phyloP scores from a whole-genome alignment of 768 basidiomycete species.

The Suillus discolor region DNA sequence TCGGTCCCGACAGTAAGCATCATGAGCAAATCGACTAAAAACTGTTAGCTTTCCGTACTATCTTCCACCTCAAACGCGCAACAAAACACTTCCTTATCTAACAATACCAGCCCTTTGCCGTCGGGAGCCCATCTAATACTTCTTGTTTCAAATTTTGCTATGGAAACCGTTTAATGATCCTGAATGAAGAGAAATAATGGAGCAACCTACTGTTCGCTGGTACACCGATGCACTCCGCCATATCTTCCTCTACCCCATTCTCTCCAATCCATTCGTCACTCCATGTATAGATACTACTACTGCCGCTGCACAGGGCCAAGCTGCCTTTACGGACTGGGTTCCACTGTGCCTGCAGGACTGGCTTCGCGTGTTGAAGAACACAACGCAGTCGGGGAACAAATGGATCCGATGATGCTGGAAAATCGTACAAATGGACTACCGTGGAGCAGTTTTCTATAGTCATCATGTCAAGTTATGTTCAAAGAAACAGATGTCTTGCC shows the following conservation, averaged over 20 bases:
- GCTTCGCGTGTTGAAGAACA: conserved; percentile 65
- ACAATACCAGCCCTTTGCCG: conserved; percentile 74
- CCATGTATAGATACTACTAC: conserved; percentile 73
- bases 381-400: conserved; percentile 65
- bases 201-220: conserved; percentile 68
- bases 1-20: too few species aligned
- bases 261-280: conserved; percentile 79
- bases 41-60: conserved; percentile 11
- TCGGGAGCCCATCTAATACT: conserved; percentile 84
- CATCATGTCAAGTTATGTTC: conserved; percentile 10
- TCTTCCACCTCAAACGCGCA: conserved; percentile 80
- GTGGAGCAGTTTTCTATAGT: conserved; percentile 62
- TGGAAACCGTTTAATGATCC: conserved; percentile 3
- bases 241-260: conserved; percentile 62
- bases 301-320: conserved; percentile 68
- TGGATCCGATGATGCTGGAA: conserved; percentile 60
- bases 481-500: not conserved
- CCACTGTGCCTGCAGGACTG: conserved; percentile 74
- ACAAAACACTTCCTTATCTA: conserved; percentile 82
- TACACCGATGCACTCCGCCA: conserved; percentile 89
- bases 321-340: conserved; percentile 81
- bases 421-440: conserved; percentile 69
- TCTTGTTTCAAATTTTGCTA: conserved; percentile 71
- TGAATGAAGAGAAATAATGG: conserved; percentile 12
- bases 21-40: not conserved